phyloP scores from a whole-genome alignment of 2,329 filamentous ascomycete genomes.

The Grosmannia clavigera region DNA sequence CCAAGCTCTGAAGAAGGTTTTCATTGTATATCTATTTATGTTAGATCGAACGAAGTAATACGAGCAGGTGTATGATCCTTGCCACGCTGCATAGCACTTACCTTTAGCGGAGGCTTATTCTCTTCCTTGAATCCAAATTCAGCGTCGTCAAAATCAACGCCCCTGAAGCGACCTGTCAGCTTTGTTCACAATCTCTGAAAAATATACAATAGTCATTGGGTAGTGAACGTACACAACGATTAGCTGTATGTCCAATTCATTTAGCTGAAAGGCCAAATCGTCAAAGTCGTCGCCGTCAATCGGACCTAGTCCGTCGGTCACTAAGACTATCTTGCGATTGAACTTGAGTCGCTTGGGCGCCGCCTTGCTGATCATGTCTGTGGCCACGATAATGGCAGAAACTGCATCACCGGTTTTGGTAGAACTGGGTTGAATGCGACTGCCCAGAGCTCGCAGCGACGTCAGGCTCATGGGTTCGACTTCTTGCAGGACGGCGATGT shows the following conservation, averaged over 20 bases:
- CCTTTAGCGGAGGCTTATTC: constrained; percentile 62
- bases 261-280: constrained; percentile 61
- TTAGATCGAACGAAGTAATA: neutral
- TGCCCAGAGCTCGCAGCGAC: constrained; percentile 52
- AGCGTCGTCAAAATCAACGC: constrained; percentile 84
- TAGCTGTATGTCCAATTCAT: constrained; percentile 64
- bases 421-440: constrained; percentile 51
- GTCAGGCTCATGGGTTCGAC: constrained; percentile 49
- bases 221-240: constrained; percentile 53
- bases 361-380: constrained; percentile 64
- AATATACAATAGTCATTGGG: neutral
- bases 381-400: constrained; percentile 74
- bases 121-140: constrained; percentile 91
- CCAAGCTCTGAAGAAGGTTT: constrained; percentile 47
- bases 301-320: constrained; percentile 66
- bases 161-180: constrained; percentile 33
- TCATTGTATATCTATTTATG: constrained; percentile 55
- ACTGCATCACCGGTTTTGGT: constrained; percentile 69
- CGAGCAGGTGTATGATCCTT: neutral
- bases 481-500: constrained; percentile 71
- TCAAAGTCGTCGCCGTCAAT: constrained; percentile 62
- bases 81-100: constrained; percentile 16
- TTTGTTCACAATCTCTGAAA: neutral
- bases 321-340: constrained; percentile 65
- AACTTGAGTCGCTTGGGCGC: constrained; percentile 76